Evolutionary conservation across 1,284 basidiomycete genomes (phyloP).

Genomic region (Limonomyces culmigenus): DNA sequence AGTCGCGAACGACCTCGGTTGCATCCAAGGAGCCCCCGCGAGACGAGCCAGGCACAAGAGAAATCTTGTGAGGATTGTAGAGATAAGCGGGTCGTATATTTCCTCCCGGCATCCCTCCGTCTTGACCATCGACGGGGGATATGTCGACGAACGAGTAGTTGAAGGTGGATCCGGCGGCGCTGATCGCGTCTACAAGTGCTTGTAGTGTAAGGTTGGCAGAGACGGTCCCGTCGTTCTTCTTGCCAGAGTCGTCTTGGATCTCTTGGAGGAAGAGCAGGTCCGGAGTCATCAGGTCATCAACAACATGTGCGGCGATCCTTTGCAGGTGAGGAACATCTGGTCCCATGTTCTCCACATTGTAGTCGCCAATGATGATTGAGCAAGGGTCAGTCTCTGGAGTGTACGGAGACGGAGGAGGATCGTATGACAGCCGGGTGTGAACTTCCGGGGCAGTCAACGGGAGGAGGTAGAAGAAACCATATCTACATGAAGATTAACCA

Average conservation of each 20-base stretch:
- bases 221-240: slow-evolving; percentile 36
- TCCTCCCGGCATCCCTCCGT: slow-evolving; percentile 48
- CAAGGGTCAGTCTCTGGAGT: slow-evolving; percentile 21
- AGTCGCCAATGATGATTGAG: slow-evolving; percentile 34
- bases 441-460: slow-evolving; percentile 36
- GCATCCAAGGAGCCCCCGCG: slow-evolving; percentile 31
- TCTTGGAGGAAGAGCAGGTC: slow-evolving; percentile 52
- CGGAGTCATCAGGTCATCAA: slow-evolving; percentile 30
- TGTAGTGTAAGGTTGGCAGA: slow-evolving; percentile 35
- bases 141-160: slow-evolving; percentile 33
- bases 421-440: slow-evolving; percentile 18
- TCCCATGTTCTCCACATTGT: slow-evolving; percentile 40
- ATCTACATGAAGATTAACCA: slow-evolving; percentile 13
- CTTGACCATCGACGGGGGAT: slow-evolving; percentile 32
- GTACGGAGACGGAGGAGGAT: slow-evolving; percentile 22
- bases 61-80: slow-evolving; percentile 32
- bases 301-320: slow-evolving; percentile 37
- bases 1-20: slow-evolving; percentile 20
- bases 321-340: slow-evolving; percentile 32
- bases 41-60: slow-evolving; percentile 29
- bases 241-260: slow-evolving; percentile 46
- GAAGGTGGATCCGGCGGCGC: slow-evolving; percentile 18
- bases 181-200: slow-evolving; percentile 32
- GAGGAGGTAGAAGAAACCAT: slow-evolving; percentile 37
- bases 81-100: slow-evolving; percentile 47